phyloP scores from a whole-genome alignment of 352 stramenopile genomes.

The Phytophthora sansomeana region DNA sequence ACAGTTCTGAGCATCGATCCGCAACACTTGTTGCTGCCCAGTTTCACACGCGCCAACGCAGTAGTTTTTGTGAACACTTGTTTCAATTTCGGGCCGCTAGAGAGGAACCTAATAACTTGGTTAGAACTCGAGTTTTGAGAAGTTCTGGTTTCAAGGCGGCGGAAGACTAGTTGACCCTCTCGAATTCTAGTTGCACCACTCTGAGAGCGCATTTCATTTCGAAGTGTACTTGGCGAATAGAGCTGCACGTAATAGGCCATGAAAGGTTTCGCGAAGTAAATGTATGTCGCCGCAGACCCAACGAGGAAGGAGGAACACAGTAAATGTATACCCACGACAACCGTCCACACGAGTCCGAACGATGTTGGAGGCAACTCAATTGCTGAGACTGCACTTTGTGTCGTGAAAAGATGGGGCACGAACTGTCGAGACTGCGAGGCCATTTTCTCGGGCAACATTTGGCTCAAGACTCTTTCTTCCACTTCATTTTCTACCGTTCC shows the following conservation, averaged over 20 bases:
- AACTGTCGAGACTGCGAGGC: neutral
- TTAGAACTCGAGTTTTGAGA: neutral
- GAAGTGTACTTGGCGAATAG: neutral
- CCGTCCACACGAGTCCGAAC: conserved; percentile 6
- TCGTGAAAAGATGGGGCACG: neutral
- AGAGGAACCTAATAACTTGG: too few species aligned
- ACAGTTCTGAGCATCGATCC: neutral
- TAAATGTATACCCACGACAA: neutral
- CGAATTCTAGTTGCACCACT: conserved; percentile 1
- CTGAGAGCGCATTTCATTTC: neutral
- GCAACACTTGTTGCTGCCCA: neutral
- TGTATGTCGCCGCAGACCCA: conserved; percentile 1
- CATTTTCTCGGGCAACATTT: neutral
- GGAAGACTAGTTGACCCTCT: neutral
- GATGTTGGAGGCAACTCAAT: neutral
- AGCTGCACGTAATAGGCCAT: conserved; percentile 11
- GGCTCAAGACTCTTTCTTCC: neutral
- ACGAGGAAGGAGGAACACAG: conserved; percentile 5
- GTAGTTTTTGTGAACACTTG: too few species aligned
- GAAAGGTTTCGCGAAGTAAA: conserved; percentile 7
- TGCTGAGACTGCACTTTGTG: neutral
- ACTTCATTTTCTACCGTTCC: too few species aligned
- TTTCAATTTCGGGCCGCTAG: too few species aligned
- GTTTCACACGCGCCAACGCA: neutral
- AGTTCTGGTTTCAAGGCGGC: neutral